Evolutionary conservation across 2,329 filamentous ascomycete species (phyloP), one percentile per base, ranked within the genome.

Genomic region (Penicillium sp.): DNA sequence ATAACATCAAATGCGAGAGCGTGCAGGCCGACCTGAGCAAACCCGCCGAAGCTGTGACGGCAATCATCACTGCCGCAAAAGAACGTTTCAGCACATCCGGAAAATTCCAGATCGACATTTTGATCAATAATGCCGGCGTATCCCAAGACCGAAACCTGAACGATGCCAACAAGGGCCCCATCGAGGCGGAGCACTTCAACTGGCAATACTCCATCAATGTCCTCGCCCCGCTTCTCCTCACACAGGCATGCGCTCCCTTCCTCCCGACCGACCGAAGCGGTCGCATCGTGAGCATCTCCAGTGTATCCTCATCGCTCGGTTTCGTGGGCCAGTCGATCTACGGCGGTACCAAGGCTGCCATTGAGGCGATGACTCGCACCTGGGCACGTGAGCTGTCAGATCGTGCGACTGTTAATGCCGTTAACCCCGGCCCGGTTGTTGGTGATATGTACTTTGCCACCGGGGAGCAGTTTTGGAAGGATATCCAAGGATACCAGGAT

Each of bases 91-190:
- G 76, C 17, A 49, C 56, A 1, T 60, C 57, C 6, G 64, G 69
- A 52, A 72, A 74, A 48, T 80, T 88, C 64, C 80, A 84, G 61
- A 77, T 95, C 62, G 87, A 94, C 70, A 87, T 95, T 53, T 74
- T 95, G 46, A 74, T 95, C 74, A 94, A 95, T 77, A 95, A 94
- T 67, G 88, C 89, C 28, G 89, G 87, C 22, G 74, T 82, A 1
- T 72, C 76, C 8, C 67, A 64, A 21, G 69, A 74, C 56, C 64
- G 67, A 31, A 61, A 80, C 29, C 72, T 79, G 34, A 91, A 93
- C 70, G 79, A 83, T 58, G 66, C 72, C 24, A 71, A 86, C 22
- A 77, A 80, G 44, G 78, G 85, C 26, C 60, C 69, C 29, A 79
- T 88, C 54, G 78, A 77, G 4, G 64, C 75, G 6, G 75, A 76